Conservation (phyloP, 495 filamentous ascomycete genomes). For the Thozetella sp. region DNA sequence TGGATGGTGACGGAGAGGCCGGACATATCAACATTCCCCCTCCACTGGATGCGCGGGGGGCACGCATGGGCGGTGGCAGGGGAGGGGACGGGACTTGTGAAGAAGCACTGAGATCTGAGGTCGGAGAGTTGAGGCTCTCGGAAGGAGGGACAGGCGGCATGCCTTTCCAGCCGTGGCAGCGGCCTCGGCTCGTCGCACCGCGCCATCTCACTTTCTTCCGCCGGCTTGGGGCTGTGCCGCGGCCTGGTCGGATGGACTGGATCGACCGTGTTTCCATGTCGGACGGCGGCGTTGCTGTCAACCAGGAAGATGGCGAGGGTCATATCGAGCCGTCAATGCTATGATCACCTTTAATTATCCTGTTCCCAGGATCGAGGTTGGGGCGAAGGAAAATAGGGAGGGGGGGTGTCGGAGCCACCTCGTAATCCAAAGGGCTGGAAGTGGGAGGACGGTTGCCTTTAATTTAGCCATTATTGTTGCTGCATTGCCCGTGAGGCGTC, state of each 20-base stretch:
- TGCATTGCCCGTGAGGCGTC: background rate
- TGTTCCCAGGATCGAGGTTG: conserved; percentile 22
- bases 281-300: conserved; percentile 1
- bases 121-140: background rate
- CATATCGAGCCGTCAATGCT: conserved; percentile 17
- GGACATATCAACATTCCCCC: conserved; percentile 34
- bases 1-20: conserved; percentile 43
- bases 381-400: background rate
- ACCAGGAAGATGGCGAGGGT: conserved; percentile 13
- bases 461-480: conserved; percentile 14
- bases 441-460: conserved; percentile 7
- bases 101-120: too few species aligned
- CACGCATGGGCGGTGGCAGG: too few species aligned
- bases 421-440: background rate
- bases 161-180: too few species aligned
- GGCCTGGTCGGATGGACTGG: too few species aligned
- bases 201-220: too few species aligned
- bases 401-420: too few species aligned
- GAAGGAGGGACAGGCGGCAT: background rate
- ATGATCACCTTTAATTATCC: conserved; percentile 14
- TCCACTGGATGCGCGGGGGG: conserved; percentile 6
- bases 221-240: too few species aligned
- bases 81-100: too few species aligned
- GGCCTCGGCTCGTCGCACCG: too few species aligned
- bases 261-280: conserved; percentile 13